Evolutionary conservation across 2,329 filamentous ascomycete species (phyloP).

Genomic region (Pseudocercospora pini-densiflorae): DNA sequence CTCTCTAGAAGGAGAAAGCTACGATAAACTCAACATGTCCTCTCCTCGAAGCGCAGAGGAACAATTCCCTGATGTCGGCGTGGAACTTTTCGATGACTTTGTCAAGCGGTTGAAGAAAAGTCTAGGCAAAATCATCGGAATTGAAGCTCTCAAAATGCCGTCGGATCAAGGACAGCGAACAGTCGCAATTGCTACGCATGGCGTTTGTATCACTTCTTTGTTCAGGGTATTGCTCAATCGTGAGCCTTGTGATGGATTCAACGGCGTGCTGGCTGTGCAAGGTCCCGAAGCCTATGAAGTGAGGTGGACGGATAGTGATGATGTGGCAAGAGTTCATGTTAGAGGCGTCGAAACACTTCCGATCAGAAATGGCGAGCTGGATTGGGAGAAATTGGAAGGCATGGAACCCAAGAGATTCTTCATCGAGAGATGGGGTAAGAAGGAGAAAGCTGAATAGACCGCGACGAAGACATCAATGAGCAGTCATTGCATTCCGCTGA

Average conservation of each 20-base stretch:
- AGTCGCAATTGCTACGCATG: neutral
- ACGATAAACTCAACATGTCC: neutral
- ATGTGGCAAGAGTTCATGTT: neutral
- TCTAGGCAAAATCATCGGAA: neutral
- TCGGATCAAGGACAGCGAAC: neutral
- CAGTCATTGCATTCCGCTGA: too few relatives aligned
- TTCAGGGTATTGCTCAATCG: neutral
- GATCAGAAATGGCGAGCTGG: neutral
- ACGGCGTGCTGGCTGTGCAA: neutral
- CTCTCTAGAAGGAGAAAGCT: neutral
- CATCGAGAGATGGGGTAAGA: neutral
- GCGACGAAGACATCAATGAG: too few relatives aligned
- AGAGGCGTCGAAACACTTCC: neutral
- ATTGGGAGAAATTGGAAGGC: neutral
- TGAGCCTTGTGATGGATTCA: neutral
- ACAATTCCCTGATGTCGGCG: neutral
- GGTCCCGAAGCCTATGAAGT: neutral
- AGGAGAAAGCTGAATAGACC: neutral
- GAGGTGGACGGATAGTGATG: neutral
- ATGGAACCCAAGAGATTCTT: neutral
- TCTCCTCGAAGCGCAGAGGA: neutral
- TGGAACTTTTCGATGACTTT: neutral
- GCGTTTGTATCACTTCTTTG: conserved; percentile 1
- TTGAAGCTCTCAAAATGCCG: neutral
- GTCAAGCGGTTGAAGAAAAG: neutral